phyloP scores from a whole-genome alignment of 129 eudicot genomes.

The Mikania micrantha region DNA sequence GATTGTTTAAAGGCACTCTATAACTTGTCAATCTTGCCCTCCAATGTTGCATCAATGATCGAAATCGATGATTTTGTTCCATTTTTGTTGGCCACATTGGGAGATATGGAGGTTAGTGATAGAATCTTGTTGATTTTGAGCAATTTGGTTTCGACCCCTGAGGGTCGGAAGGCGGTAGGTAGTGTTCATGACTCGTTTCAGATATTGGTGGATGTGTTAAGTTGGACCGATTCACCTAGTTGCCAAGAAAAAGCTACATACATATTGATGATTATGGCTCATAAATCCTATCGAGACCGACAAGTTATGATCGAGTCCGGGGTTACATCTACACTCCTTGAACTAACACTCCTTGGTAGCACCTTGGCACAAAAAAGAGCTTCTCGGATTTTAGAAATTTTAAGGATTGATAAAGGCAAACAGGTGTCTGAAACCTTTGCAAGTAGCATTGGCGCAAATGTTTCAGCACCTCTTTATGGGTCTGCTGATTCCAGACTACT shows the following conservation, averaged over 20 bases:
- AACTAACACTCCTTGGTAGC: conserved; percentile 79
- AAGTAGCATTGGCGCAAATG: conserved; percentile 21
- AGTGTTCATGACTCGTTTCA: conserved; percentile 46
- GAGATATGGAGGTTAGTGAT: conserved; percentile 75
- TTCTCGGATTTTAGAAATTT: conserved; percentile 70
- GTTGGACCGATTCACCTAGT: conserved; percentile 74
- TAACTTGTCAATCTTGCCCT: conserved; percentile 65
- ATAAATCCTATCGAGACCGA: conserved; percentile 67
- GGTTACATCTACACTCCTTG: conserved; percentile 66
- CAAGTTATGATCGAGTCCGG: conserved; percentile 82
- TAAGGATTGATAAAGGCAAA: conserved; percentile 78
- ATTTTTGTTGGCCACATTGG: conserved; percentile 43
- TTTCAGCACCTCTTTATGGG: conserved; percentile 65
- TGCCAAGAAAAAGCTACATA: conserved; percentile 82
- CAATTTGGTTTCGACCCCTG: conserved; percentile 58
- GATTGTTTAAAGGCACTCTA: conserved; percentile 72
- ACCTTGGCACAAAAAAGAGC: conserved; percentile 93
- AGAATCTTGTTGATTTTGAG: conserved; percentile 64
- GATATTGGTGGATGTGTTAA: conserved; percentile 54
- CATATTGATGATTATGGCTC: conserved; percentile 93
- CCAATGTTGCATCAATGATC: conserved; percentile 41
- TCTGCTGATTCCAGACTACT: conserved; percentile 19
- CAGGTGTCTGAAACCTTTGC: conserved; percentile 54
- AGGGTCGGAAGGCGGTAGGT: conserved; percentile 66
- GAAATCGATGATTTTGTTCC: conserved; percentile 48